Conservation (phyloP, 306 rosid species). For the Prunus campanulata region DNA sequence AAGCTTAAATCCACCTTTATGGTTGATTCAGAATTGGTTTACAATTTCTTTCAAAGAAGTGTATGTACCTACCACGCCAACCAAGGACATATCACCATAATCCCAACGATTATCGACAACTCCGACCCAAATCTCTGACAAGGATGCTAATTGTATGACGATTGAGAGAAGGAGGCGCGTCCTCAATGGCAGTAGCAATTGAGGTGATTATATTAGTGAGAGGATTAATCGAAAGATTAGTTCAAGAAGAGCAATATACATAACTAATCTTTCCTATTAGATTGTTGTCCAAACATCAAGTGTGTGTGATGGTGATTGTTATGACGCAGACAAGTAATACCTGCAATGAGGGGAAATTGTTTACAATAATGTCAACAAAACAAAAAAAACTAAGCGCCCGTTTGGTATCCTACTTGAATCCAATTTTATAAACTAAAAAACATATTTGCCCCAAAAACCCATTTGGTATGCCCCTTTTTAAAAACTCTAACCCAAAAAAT, state of each 20-base stretch:
- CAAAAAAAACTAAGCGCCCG: no score
- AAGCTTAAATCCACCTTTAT: no score
- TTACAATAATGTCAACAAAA: no score
- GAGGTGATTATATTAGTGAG: constrained; percentile 53
- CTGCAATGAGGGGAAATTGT: constrained; percentile 29
- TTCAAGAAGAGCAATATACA: constrained; percentile 39
- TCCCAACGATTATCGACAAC: constrained; percentile 31
- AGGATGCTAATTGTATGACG: constrained; percentile 26
- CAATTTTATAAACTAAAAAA: no score
- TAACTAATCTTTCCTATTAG: constrained; percentile 40
- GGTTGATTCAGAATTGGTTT: constrained; percentile 3
- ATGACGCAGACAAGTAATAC: constrained; percentile 56
- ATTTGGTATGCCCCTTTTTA: no score
- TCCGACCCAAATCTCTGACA: constrained; percentile 40
- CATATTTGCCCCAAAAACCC: no score
- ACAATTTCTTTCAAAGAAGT: constrained; percentile 43
- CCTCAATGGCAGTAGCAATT: constrained; percentile 62
- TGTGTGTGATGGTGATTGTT: constrained; percentile 46
- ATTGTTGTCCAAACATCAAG: constrained; percentile 52
- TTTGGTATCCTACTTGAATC: no score
- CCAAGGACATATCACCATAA: constrained; percentile 33
- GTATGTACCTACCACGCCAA: constrained; percentile 52
- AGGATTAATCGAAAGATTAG: constrained; percentile 38
- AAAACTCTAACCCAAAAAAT: no score
- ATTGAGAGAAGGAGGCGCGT: constrained; percentile 8